Conservation (phyloP, 1,139 yeast genomes). For the Geotrichum europaeum region DNA sequence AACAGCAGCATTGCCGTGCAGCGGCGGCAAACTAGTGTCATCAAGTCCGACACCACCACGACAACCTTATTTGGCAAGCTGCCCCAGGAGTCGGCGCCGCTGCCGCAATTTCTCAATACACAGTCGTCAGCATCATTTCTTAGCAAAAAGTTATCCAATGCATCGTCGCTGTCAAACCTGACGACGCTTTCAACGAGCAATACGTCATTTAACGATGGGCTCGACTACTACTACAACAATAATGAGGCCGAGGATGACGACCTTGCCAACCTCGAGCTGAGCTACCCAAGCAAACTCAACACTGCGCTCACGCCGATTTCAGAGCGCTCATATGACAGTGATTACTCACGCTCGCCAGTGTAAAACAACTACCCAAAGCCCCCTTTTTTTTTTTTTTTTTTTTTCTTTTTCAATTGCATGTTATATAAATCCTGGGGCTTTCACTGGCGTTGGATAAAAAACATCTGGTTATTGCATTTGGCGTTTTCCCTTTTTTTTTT, state of each 20-base stretch:
- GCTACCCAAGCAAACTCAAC: not conserved
- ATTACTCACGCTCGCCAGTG: not conserved
- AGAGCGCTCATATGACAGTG: slow-evolving; percentile 7
- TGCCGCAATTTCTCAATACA: not conserved
- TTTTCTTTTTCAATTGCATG: not conserved
- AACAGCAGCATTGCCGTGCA: not conserved
- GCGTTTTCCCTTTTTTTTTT: too few relatives aligned
- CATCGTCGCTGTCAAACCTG: not conserved
- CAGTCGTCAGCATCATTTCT: not conserved
- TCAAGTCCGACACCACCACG: not conserved
- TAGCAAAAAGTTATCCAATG: not conserved
- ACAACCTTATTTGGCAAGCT: not conserved
- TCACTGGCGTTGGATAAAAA: too few relatives aligned
- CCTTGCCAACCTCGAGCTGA: not conserved
- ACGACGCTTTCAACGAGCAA: not conserved
- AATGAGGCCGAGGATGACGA: not conserved
- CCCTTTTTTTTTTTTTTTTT: too few relatives aligned
- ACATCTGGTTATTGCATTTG: too few relatives aligned
- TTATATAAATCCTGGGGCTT: too few relatives aligned
- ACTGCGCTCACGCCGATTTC: not conserved
- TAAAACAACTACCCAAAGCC: not conserved
- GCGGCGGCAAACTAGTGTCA: slow-evolving; percentile 14
- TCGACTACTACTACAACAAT: not conserved
- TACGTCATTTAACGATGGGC: not conserved
- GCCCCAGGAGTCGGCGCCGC: not conserved